A percentile compares a stretch with the other conserved stretches of the same genome.
Conservation (phyloP, 2,329 filamentous ascomycete species). For the Grosmannia clavigera region DNA sequence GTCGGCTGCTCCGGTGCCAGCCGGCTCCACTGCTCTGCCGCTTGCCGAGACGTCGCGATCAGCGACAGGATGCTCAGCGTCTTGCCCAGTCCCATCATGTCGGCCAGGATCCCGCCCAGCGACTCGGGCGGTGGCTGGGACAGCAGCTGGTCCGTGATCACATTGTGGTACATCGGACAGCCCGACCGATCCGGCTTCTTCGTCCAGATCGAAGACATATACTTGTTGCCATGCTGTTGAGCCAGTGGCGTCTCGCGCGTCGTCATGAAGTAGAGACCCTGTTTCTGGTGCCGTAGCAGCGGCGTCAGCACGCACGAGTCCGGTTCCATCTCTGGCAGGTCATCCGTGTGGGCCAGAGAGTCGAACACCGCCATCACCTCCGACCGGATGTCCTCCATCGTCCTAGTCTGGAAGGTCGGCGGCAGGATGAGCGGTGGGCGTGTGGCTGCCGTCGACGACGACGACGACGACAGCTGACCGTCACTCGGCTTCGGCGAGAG, state of each 20-base stretch:
- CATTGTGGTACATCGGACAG: conserved; percentile 54
- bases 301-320: conserved; percentile 48
- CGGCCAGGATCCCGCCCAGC: conserved; percentile 62
- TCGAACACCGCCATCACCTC: conserved; percentile 85
- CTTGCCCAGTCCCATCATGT: conserved; percentile 86
- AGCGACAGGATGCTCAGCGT: conserved; percentile 77
- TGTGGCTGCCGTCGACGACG: conserved; percentile 10
- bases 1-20: conserved; percentile 38
- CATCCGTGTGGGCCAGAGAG: conserved; percentile 61
- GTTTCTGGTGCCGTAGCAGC: conserved; percentile 76
- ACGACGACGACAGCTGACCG: conserved; percentile 15
- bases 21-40: conserved; percentile 50
- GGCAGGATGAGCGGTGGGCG: conserved; percentile 14
- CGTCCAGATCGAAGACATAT: conserved; percentile 69
- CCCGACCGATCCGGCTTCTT: conserved; percentile 33
- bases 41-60: conserved; percentile 50
- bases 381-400: conserved; percentile 73
- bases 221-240: conserved; percentile 43
- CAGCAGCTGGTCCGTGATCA: conserved; percentile 65
- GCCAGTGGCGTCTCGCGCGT: conserved; percentile 57
- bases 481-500: neutral
- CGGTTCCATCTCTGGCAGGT: conserved; percentile 62
- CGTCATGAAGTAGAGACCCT: conserved; percentile 78
- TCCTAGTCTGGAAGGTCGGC: conserved; percentile 41
- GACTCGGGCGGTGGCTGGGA: conserved; percentile 50